phyloP scores from a whole-genome alignment of 192 early-diverging fungal genomes.

The Gonapodya prolifera region DNA sequence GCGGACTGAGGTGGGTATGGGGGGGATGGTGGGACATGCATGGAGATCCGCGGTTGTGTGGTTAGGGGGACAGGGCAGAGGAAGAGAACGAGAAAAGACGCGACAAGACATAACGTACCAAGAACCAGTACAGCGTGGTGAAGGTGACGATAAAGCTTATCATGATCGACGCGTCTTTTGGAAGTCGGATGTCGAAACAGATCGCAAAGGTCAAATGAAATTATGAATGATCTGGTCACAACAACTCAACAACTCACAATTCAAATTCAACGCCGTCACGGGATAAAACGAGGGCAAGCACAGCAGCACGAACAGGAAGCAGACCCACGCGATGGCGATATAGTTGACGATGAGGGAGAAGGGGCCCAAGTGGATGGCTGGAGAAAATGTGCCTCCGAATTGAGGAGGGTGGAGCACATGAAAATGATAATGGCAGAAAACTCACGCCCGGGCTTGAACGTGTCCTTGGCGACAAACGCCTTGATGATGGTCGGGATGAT shows the following conservation, averaged over 20 bases:
- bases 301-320: not conserved
- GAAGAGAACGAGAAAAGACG: not conserved
- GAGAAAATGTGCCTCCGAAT: too few species aligned
- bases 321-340: not conserved
- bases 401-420: too few species aligned
- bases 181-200: too few species aligned
- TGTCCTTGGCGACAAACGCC: not conserved
- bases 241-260: not conserved
- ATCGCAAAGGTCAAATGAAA: too few species aligned
- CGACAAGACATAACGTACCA: not conserved
- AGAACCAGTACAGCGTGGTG: not conserved
- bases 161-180: not conserved
- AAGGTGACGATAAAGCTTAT: not conserved
- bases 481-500: not conserved
- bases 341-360: not conserved
- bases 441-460: not conserved
- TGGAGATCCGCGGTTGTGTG: too few species aligned
- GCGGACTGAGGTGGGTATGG: not conserved
- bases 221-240: too few species aligned
- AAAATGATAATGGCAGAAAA: not conserved
- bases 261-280: not conserved
- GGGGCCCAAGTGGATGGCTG: not conserved
- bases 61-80: not conserved
- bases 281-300: not conserved
- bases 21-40: too few species aligned